Conservation (phyloP, 2,329 filamentous ascomycete species). For the Stemphylium vesicarium region DNA sequence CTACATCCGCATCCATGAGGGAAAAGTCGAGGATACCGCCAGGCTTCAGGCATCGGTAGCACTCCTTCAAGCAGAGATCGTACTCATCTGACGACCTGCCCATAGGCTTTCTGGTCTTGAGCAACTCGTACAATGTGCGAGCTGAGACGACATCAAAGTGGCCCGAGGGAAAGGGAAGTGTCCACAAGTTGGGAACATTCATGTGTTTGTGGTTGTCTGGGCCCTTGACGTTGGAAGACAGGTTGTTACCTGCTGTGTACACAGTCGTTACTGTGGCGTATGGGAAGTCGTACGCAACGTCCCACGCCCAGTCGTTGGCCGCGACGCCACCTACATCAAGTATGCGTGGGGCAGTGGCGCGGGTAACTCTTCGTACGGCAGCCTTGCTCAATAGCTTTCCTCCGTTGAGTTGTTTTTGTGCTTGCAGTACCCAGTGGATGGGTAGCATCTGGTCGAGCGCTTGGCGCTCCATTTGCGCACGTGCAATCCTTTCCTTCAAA, state of each 20-base stretch:
- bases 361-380: constrained; percentile 49
- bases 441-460: constrained; percentile 73
- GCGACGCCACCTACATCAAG: constrained; percentile 87
- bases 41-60: constrained; percentile 88
- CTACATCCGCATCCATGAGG: constrained; percentile 86
- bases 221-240: constrained; percentile 65
- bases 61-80: constrained; percentile 83
- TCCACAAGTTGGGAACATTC: constrained; percentile 76
- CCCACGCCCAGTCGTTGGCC: constrained; percentile 95
- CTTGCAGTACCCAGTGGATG: constrained; percentile 68
- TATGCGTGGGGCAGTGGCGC: constrained; percentile 71
- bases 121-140: constrained; percentile 80
- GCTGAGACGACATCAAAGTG: constrained; percentile 94
- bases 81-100: constrained; percentile 73
- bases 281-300: constrained; percentile 84
- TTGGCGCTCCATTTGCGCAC: constrained; percentile 76
- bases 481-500: constrained; percentile 62
- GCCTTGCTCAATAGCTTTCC: constrained; percentile 64
- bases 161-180: constrained; percentile 81
- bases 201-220: constrained; percentile 88
- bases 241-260: constrained; percentile 60
- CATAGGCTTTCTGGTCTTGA: constrained; percentile 69
- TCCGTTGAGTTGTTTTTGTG: constrained; percentile 65
- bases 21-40: constrained; percentile 92
- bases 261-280: constrained; percentile 88